Percentiles rank a stretch among this genome's conserved stretches.
Evolutionary conservation across 179 eudicot species (phyloP).

Genomic region (Silene coronaria): DNA sequence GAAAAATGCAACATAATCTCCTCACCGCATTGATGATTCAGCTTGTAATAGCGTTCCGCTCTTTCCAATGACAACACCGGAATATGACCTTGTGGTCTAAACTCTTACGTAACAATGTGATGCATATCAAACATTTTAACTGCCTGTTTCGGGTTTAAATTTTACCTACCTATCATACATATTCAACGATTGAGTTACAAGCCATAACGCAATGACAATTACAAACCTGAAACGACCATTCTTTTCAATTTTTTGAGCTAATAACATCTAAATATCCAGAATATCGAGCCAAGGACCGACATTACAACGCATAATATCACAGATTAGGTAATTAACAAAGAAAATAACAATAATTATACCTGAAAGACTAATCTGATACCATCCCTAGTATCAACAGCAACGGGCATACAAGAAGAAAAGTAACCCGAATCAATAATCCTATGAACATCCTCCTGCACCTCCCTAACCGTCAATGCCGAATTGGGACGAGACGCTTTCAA

Average conservation of each 20-base stretch:
- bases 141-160: background rate
- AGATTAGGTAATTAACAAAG: background rate
- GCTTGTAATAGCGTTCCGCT: background rate
- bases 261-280: too few species aligned
- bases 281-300: too few species aligned
- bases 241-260: background rate
- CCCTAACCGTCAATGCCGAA: slow-evolving; percentile 74
- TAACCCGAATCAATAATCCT: slow-evolving; percentile 82
- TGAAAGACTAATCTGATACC: slow-evolving; percentile 90
- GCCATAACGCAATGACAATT: background rate
- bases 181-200: too few species aligned
- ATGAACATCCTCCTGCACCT: slow-evolving; percentile 94
- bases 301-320: too few species aligned
- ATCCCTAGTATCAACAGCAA: slow-evolving; percentile 90
- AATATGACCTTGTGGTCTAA: too few species aligned
- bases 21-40: too few species aligned
- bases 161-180: background rate
- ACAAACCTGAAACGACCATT: background rate
- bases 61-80: background rate
- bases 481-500: slow-evolving; percentile 73
- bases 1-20: background rate
- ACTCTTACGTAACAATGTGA: too few species aligned
- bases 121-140: background rate
- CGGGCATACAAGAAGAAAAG: slow-evolving; percentile 86
- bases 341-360: slow-evolving; percentile 32